These are phyloP conservation scores for Bombardia bombarda DNA, from an alignment of 495 filamentous ascomycete genomes.

Conservation along the genomic window DNA sequence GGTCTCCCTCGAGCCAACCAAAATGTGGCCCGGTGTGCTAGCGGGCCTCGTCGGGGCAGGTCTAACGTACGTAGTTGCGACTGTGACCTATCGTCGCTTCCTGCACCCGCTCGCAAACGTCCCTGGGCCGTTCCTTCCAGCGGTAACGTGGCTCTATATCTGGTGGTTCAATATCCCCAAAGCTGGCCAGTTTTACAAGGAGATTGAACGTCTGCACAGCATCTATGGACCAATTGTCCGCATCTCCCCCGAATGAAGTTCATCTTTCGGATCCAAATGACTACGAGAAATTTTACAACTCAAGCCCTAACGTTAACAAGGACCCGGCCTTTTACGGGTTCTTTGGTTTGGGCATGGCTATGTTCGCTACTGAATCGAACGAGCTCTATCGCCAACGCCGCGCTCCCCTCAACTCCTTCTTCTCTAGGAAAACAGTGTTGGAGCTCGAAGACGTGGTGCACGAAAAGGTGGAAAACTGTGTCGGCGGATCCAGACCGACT, in stretches of 20 bases:
- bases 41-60: too few species aligned
- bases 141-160: conserved; percentile 10
- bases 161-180: conserved; percentile 14
- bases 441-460: conserved; percentile 26
- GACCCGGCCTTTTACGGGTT: conserved; percentile 14
- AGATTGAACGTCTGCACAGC: conserved; percentile 9
- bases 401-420: conserved; percentile 30
- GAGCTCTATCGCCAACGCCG: conserved; percentile 28
- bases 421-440: conserved; percentile 27
- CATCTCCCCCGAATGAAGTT: conserved; percentile 31
- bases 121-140: conserved; percentile 12
- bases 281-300: conserved; percentile 30
- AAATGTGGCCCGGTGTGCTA: too few species aligned
- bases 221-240: conserved; percentile 29
- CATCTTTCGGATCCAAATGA: conserved; percentile 32
- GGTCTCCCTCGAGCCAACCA: too few species aligned
- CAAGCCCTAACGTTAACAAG: conserved; percentile 20
- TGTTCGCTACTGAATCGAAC: conserved; percentile 14
- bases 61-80: too few species aligned
- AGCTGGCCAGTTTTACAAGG: conserved; percentile 9
- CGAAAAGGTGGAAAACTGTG: conserved; percentile 10
- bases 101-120: conserved; percentile 18
- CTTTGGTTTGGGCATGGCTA: conserved; percentile 2
- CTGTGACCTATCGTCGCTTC: conserved; percentile 25
- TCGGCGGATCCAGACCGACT: neutral